Evolutionary conservation across 148 eudicot species (phyloP), one percentile per base, ranked within the genome.

Genomic region (Suaeda aralocaspica): DNA sequence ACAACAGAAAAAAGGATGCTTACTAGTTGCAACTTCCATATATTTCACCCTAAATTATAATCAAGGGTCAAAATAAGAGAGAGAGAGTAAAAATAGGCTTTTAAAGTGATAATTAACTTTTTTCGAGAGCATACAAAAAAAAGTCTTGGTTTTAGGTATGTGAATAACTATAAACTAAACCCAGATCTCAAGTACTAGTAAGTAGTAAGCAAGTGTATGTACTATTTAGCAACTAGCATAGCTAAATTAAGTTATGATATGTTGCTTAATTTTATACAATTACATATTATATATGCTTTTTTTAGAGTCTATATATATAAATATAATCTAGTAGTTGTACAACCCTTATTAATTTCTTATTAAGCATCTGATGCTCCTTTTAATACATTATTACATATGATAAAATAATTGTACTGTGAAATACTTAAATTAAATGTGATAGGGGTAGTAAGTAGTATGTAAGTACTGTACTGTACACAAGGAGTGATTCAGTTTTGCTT

Each of bases 401-500:
- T 36, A 36, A 25, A 0, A 55, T 22, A 55, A n/a, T 3, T 55
- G 24, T 24, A 22, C 13, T 14, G 59, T 3, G 15, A 55, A 10
- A 22, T 55, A 31, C 30, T 25, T 55, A 19, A 18, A 24, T 22
- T 39, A 53, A 11, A 11, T 36, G 21, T 55, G 34, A 8, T 19
- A 5, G 55, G 42, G 19, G 15, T n/a, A n/a, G n/a, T n/a, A n/a
- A n/a, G n/a, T n/a, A 26, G 66, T 64, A 36, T 29, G 26, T 34
- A 31, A 36, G 52, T 63, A 19, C 14, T 22, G 19, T n/a, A n/a
- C n/a, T n/a, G n/a, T n/a, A n/a, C n/a, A n/a, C n/a, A n/a, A 42
- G 46, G 77, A 68, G 55, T 73, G 78, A 49, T 59, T 81, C 77
- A 74, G 81, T 77, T 72, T 83, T 77, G 53, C 69, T 64, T 81